Evolutionary conservation across 345 rosid genomes (phyloP), one percentile per base, ranked within the genome.

Genomic region (Salix purpurea): DNA sequence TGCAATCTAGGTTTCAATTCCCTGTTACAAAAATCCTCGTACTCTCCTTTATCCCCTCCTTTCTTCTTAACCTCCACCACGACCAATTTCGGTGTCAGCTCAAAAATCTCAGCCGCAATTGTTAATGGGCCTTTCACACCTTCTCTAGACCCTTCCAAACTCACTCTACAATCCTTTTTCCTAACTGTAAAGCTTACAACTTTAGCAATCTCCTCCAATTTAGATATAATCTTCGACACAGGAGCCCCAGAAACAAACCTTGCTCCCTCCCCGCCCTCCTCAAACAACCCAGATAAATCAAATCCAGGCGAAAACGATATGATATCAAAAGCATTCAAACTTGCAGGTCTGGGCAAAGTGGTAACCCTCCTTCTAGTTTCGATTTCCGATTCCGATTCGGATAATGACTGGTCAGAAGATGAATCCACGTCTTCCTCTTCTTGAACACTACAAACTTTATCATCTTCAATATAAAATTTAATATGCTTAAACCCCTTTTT

Each of bases 1-100:
- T 90, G 87, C 74, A 92, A 74, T 40, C 90, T 93, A 7, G 96
- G 97, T 86, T 78, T 90, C 83, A 94, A 84, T 77, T 94, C 91
- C 71, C 73, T 89, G 37, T 85, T 80, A 72, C 91, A 91, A 46
- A 94, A 94, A 23, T 92, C 98, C 54, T 91, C 98, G 23, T 90
- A 94, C 82, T 94, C 97, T 71, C 85, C 90, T 82, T 46, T 88
- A 44, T 92, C 87, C 19, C 98, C 98, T 50, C 94, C 92, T 86
- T 89, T 92, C 91, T 90, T 92, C 91, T 86, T 94, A 52, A 92
- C 91, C 83, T 94, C 96, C 76, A 94, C 90, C 40, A 94, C 91
- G 66, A 88, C 93, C 85, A 94, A 84, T 52, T 81, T 73, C n/a
- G 84, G 84, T 4, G 84, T 81, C 34, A 84, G 26, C 75, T 84